A percentile compares a stretch with the other conserved stretches of the same genome.
These are phyloP conservation scores for Blastobotrys parvus DNA, from an alignment of 805 yeast species.

Conservation along the genomic window DNA sequence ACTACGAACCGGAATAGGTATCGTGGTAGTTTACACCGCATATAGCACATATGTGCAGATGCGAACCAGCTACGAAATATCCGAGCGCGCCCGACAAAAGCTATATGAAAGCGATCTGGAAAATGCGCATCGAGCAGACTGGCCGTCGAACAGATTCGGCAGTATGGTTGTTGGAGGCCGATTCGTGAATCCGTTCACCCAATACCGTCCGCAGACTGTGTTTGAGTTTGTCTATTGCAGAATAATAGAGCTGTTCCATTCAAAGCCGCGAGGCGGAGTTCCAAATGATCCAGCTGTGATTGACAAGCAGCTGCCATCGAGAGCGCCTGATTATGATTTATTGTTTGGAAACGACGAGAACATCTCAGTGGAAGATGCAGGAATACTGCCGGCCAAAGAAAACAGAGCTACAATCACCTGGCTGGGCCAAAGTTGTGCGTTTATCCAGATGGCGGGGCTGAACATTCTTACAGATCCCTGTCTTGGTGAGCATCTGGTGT, in stretches of 20 bases:
- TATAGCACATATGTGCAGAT: conserved; percentile 56
- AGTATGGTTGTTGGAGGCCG: conserved; percentile 59
- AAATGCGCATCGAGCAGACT: conserved; percentile 15
- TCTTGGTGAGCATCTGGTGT: conserved; percentile 56
- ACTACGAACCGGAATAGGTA: conserved; percentile 13
- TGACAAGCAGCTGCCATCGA: conserved; percentile 49
- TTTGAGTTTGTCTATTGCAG: conserved; percentile 77
- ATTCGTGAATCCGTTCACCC: conserved; percentile 84
- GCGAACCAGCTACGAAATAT: conserved; percentile 47
- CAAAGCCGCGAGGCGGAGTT: conserved; percentile 49
- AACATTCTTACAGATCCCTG: conserved; percentile 82
- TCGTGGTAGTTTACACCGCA: conserved; percentile 44
- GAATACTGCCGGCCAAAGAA: conserved; percentile 12
- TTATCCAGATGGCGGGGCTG: conserved; percentile 60
- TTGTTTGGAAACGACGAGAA: conserved; percentile 20
- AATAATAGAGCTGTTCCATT: conserved; percentile 58
- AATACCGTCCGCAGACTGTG: conserved; percentile 82
- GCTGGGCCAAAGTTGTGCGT: conserved; percentile 89
- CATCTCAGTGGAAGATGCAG: background rate
- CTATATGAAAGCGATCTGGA: conserved; percentile 15
- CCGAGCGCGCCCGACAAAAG: conserved; percentile 32
- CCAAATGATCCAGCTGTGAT: conserved; percentile 43
- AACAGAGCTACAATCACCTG: conserved; percentile 63
- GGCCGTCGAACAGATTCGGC: conserved; percentile 30
- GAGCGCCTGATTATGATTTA: conserved; percentile 46